These are phyloP conservation scores for Penicillium lagena DNA, from an alignment of 495 filamentous ascomycete species.

Conservation along the genomic window DNA sequence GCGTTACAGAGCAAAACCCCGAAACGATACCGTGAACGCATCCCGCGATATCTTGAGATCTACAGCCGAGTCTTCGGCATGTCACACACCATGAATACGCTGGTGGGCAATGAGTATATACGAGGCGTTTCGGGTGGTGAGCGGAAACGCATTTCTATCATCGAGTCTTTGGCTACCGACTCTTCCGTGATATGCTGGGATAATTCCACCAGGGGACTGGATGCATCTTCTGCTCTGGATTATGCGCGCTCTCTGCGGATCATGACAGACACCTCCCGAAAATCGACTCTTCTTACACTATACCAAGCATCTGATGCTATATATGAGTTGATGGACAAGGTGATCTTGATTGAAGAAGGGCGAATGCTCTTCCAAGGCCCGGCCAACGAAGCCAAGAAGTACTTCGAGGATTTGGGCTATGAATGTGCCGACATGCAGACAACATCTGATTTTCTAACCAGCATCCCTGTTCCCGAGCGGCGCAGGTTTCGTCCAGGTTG, in stretches of 20 bases:
- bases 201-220: constrained; percentile 76
- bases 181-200: constrained; percentile 77
- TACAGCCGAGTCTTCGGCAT: constrained; percentile 79
- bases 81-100: constrained; percentile 70
- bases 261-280: constrained; percentile 73
- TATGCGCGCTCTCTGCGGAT: constrained; percentile 62
- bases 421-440: constrained; percentile 70
- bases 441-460: constrained; percentile 77
- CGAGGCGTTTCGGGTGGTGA: constrained; percentile 88
- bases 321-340: constrained; percentile 79
- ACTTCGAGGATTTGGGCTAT: constrained; percentile 81
- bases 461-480: constrained; percentile 65
- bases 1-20: constrained; percentile 74
- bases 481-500: constrained; percentile 58
- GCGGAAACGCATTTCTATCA: constrained; percentile 55
- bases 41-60: constrained; percentile 63
- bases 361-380: constrained; percentile 76
- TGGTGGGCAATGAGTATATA: constrained; percentile 76
- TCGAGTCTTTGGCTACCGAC: constrained; percentile 59
- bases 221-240: constrained; percentile 75
- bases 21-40: constrained; percentile 59
- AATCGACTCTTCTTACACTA: constrained; percentile 70
- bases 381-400: constrained; percentile 57
- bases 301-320: constrained; percentile 83
- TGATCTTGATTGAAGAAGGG: constrained; percentile 73